Evolutionary conservation across 164 flowering plant genomes (phyloP).

Genomic region (Berberis thunbergii): DNA sequence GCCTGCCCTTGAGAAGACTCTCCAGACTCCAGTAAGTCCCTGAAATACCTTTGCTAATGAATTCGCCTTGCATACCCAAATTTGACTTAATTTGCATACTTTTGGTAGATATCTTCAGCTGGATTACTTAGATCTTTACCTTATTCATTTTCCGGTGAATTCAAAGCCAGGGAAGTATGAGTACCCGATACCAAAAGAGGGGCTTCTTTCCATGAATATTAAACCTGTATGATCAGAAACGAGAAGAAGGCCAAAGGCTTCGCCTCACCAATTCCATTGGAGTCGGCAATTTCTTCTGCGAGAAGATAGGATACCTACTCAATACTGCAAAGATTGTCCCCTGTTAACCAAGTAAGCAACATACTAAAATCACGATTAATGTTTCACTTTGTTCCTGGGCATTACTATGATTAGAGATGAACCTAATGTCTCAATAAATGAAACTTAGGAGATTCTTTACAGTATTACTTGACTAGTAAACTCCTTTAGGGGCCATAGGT

Average conservation of each 20-base stretch:
- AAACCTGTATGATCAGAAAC: constrained; percentile 3
- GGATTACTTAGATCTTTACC: constrained; percentile 3
- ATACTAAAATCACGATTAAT: neutral
- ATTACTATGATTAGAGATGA: constrained; percentile 23
- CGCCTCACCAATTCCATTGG: constrained; percentile 8
- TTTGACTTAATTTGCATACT: too few species aligned
- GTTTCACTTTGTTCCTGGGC: too few species aligned
- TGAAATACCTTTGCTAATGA: neutral
- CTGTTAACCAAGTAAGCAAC: neutral
- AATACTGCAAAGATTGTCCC: constrained; percentile 4
- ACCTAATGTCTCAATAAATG: constrained; percentile 23
- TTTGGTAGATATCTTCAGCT: neutral
- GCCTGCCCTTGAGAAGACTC: constrained; percentile 23
- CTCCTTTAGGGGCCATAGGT: neutral
- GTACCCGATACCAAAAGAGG: too few species aligned
- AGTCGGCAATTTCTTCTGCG: constrained; percentile 5
- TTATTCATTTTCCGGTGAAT: constrained; percentile 1
- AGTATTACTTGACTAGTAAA: constrained; percentile 14
- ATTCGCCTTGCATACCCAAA: neutral
- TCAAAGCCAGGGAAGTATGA: neutral
- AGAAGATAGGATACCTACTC: constrained; percentile 2
- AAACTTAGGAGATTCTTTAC: constrained; percentile 18
- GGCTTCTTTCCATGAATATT: constrained; percentile 1
- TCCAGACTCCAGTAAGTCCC: constrained; percentile 11
- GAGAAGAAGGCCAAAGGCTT: constrained; percentile 7